Evolutionary conservation across 2,329 filamentous ascomycete species (phyloP).

Genomic region (Trichoderma sp.): DNA sequence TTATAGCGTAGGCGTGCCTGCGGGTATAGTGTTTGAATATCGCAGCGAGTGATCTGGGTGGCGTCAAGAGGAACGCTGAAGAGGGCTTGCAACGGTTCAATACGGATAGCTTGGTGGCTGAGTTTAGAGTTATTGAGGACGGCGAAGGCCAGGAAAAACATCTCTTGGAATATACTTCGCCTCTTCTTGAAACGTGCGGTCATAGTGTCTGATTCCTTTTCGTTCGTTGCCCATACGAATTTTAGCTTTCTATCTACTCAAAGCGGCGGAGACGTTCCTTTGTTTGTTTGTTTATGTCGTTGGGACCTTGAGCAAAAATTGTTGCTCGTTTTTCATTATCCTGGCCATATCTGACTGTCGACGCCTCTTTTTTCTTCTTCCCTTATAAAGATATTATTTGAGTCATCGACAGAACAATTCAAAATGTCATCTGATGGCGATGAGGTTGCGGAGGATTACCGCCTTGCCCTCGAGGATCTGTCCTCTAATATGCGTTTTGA

Average conservation of each 20-base stretch:
- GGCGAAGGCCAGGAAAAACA: conserved; percentile 33
- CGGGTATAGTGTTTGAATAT: conserved; percentile 26
- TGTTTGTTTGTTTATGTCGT: conserved; percentile 4
- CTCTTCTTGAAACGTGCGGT: conserved; percentile 35
- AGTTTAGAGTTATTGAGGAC: conserved; percentile 34
- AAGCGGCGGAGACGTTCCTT: conserved; percentile 1
- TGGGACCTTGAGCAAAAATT: not conserved
- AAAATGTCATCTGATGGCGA: conserved; percentile 63
- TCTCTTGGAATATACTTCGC: conserved; percentile 40
- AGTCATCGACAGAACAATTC: conserved; percentile 24
- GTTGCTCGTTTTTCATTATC: not conserved
- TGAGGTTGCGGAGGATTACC: conserved; percentile 94
- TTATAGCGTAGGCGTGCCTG: conserved; percentile 23
- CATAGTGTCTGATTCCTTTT: conserved; percentile 31
- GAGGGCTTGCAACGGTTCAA: conserved; percentile 32
- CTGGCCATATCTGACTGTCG: conserved; percentile 3
- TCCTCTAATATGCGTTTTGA: conserved; percentile 90
- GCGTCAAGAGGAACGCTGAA: conserved; percentile 34
- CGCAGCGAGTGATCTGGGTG: conserved; percentile 18
- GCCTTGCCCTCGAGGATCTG: conserved; percentile 88
- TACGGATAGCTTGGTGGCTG: conserved; percentile 35
- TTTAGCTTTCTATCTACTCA: conserved; percentile 18
- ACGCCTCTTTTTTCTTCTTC: not conserved
- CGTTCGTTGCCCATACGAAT: conserved; percentile 8
- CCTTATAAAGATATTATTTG: conserved; percentile 20